Percentiles rank a stretch among this genome's conserved stretches.
phyloP scores from a whole-genome alignment of 345 rosid genomes.

The Moringa oleifera region DNA sequence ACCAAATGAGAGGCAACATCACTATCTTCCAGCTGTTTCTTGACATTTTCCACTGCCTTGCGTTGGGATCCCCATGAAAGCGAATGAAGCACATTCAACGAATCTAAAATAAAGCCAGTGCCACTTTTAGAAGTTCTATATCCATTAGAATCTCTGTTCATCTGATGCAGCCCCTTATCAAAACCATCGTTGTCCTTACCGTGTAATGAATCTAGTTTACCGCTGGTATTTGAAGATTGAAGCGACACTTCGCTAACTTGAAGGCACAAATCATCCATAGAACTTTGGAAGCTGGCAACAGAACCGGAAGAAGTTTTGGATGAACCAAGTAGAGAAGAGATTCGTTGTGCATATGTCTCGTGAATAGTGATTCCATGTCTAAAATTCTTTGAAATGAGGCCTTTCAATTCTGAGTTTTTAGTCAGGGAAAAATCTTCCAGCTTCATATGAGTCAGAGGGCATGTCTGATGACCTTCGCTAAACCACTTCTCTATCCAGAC shows the following conservation, averaged over 20 bases:
- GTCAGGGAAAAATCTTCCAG: constrained; percentile 22
- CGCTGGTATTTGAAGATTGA: constrained; percentile 18
- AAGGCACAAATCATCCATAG: constrained; percentile 22
- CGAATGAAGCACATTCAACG: constrained; percentile 16
- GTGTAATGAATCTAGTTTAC: constrained; percentile 3
- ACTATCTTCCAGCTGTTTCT: constrained; percentile 15
- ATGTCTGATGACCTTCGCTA: constrained; percentile 23
- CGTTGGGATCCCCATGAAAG: constrained; percentile 32
- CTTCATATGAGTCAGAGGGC: constrained; percentile 26
- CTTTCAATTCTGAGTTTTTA: constrained; percentile 25
- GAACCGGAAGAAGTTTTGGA: constrained; percentile 16
- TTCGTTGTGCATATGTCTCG: constrained; percentile 3
- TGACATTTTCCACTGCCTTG: constrained; percentile 26
- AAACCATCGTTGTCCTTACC: neutral
- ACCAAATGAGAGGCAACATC: constrained; percentile 7
- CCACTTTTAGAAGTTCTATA: neutral
- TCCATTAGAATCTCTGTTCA: constrained; percentile 4
- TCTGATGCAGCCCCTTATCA: constrained; percentile 5
- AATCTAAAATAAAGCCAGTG: constrained; percentile 5
- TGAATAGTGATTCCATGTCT: constrained; percentile 21
- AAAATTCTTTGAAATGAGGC: constrained; percentile 27
- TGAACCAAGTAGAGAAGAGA: constrained; percentile 5
- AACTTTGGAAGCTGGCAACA: constrained; percentile 34
- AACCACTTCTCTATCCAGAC: constrained; percentile 44
- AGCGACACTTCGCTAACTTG: constrained; percentile 22